A percentile compares a stretch with the other conserved stretches of the same genome.
These are phyloP conservation scores for Raffaelea ambrosiae DNA, from an alignment of 2,329 filamentous ascomycete species.

Conservation along the genomic window DNA sequence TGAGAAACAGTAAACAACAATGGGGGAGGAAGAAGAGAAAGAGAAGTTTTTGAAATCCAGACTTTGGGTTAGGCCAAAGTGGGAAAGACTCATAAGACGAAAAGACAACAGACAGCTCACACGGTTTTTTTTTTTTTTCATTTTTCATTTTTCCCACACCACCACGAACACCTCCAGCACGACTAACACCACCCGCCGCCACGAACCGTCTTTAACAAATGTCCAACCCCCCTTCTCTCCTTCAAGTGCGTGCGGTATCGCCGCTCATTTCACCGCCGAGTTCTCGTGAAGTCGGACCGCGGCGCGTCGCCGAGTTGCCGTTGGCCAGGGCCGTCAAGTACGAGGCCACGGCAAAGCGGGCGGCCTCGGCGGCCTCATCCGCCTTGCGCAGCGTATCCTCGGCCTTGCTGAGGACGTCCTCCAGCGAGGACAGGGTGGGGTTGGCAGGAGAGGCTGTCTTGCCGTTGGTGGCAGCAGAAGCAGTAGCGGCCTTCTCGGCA, in stretches of 20 bases:
- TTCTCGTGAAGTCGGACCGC: slow-evolving; percentile 45
- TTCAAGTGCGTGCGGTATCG: slow-evolving; percentile 33
- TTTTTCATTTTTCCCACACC: background rate
- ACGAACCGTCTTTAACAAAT: too few species aligned
- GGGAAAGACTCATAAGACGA: background rate
- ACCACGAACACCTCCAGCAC: too few species aligned
- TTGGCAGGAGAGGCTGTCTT: slow-evolving; percentile 21
- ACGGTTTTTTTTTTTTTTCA: background rate
- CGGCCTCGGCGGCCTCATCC: slow-evolving; percentile 37
- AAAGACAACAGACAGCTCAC: background rate
- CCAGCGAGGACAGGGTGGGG: slow-evolving; percentile 17
- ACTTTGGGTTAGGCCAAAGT: too few species aligned
- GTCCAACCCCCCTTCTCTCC: too few species aligned
- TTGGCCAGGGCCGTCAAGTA: slow-evolving; percentile 18
- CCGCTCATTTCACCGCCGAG: slow-evolving; percentile 55
- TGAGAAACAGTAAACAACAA: background rate
- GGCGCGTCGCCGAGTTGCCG: slow-evolving; percentile 19
- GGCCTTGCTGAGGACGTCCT: slow-evolving; percentile 32
- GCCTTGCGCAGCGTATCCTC: slow-evolving; percentile 36
- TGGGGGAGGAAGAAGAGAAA: background rate
- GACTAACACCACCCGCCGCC: too few species aligned
- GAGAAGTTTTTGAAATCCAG: background rate
- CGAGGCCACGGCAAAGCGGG: slow-evolving; percentile 31
- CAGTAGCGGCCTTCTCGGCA: slow-evolving; percentile 2
- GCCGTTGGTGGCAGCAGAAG: background rate